Conservation (phyloP, 768 basidiomycete genomes). For the Pleurotus giganteus region DNA sequence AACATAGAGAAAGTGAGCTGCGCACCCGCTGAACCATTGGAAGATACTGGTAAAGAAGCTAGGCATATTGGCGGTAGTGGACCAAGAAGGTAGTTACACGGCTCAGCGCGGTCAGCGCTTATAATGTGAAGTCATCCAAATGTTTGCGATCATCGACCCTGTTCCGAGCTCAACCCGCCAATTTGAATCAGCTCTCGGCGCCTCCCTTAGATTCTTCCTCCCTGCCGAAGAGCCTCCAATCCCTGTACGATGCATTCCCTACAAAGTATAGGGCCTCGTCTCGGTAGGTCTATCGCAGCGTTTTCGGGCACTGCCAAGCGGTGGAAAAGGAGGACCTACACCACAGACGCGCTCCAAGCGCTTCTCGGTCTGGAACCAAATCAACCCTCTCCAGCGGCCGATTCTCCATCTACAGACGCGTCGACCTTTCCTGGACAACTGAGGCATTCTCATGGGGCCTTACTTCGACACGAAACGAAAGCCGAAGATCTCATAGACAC, state of each 20-base stretch:
- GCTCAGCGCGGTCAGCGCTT: no score
- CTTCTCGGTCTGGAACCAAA: not conserved
- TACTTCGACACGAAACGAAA: conserved; percentile 9
- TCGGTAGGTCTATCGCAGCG: not conserved
- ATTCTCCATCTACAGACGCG: not conserved
- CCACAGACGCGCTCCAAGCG: not conserved
- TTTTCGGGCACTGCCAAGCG: not conserved
- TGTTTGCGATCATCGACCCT: not conserved
- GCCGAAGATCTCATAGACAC: conserved; percentile 9
- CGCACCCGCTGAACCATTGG: conserved; percentile 45
- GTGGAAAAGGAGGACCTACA: not conserved
- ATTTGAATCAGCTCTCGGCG: no score
- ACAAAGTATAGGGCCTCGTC: not conserved
- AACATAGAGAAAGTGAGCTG: not conserved
- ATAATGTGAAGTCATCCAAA: not conserved
- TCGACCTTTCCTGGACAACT: not conserved
- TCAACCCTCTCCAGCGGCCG: not conserved
- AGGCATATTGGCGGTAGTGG: conserved; percentile 26
- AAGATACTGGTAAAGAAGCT: conserved; percentile 40
- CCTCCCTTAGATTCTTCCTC: not conserved
- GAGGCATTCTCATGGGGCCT: not conserved
- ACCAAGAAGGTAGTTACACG: not conserved
- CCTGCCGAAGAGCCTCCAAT: not conserved
- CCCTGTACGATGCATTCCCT: not conserved
- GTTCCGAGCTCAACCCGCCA: no score